These are phyloP conservation scores for Carex myosuroides DNA, from an alignment of 176 grass and related monocot genomes.

Conservation along the genomic window DNA sequence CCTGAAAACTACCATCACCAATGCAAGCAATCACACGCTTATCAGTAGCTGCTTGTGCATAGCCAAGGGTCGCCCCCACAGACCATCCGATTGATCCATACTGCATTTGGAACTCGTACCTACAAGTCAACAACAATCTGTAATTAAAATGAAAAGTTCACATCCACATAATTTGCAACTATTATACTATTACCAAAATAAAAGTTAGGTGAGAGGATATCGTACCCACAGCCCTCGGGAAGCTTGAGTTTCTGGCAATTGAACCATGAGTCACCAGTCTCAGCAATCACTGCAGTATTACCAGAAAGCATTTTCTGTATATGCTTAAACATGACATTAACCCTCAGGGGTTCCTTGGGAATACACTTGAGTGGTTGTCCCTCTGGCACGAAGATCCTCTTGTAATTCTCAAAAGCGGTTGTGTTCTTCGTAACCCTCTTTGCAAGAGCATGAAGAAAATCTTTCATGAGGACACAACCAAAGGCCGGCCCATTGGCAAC, in stretches of 20 bases:
- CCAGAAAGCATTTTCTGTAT: constrained; percentile 48
- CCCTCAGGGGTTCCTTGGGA: constrained; percentile 38
- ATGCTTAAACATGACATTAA: constrained; percentile 80
- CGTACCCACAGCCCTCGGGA: constrained; percentile 46
- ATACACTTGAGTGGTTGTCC: constrained; percentile 28
- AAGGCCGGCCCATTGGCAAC: constrained; percentile 59
- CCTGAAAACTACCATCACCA: constrained; percentile 83
- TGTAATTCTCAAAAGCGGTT: constrained; percentile 58
- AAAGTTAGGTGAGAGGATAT: neutral
- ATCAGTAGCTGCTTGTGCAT: constrained; percentile 38
- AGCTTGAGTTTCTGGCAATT: constrained; percentile 86
- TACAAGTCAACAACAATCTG: neutral
- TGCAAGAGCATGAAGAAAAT: constrained; percentile 41
- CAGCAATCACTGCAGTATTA: constrained; percentile 47
- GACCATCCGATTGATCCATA: constrained; percentile 84
- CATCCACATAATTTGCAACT: neutral
- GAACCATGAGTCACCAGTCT: constrained; percentile 79
- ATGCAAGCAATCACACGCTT: constrained; percentile 70
- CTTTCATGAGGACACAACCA: constrained; percentile 69
- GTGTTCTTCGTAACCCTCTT: constrained; percentile 37
- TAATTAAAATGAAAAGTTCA: neutral
- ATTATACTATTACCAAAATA: neutral
- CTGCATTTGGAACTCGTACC: constrained; percentile 94
- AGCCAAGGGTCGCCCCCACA: constrained; percentile 53
- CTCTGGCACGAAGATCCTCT: constrained; percentile 53